Conservation (phyloP, 1,139 yeast species). For the Cylindricascospora bacillispora region DNA sequence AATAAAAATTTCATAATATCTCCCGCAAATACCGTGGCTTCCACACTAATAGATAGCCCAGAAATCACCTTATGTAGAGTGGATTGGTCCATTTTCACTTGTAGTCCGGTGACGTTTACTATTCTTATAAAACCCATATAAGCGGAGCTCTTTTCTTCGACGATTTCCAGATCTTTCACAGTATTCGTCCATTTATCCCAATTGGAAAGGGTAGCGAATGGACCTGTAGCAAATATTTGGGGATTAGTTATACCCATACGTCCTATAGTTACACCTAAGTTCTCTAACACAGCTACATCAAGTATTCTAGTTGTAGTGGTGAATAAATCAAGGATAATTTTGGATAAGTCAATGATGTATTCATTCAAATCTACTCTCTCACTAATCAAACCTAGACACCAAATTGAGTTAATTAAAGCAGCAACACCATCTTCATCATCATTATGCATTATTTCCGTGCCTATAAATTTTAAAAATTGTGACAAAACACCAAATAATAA, state of each 20-base stretch:
- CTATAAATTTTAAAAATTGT: slow-evolving; percentile 47
- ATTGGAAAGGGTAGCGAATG: slow-evolving; percentile 17
- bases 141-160: slow-evolving; percentile 25
- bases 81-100: slow-evolving; percentile 9
- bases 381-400: slow-evolving; percentile 86
- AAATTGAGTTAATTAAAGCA: slow-evolving; percentile 77
- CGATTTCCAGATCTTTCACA: slow-evolving; percentile 16
- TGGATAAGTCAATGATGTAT: slow-evolving; percentile 48
- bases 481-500: slow-evolving; percentile 31
- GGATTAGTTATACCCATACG: slow-evolving; percentile 63
- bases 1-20: slow-evolving; percentile 18
- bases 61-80: slow-evolving; percentile 16
- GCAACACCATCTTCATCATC: slow-evolving; percentile 35
- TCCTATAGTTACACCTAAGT: slow-evolving; percentile 90
- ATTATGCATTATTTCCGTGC: slow-evolving; percentile 44
- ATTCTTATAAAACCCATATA: slow-evolving; percentile 24
- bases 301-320: slow-evolving; percentile 33
- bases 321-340: slow-evolving; percentile 52
- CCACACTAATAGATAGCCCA: slow-evolving; percentile 20
- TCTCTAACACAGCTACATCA: slow-evolving; percentile 53
- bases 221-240: slow-evolving; percentile 39
- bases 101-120: slow-evolving; percentile 15
- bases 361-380: slow-evolving; percentile 50
- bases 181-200: slow-evolving; percentile 22
- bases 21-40: slow-evolving; percentile 16